Evolutionary conservation across 805 yeast species (phyloP), one percentile per base, ranked within the genome.

Genomic region (Starmerella potacharoeniae): DNA sequence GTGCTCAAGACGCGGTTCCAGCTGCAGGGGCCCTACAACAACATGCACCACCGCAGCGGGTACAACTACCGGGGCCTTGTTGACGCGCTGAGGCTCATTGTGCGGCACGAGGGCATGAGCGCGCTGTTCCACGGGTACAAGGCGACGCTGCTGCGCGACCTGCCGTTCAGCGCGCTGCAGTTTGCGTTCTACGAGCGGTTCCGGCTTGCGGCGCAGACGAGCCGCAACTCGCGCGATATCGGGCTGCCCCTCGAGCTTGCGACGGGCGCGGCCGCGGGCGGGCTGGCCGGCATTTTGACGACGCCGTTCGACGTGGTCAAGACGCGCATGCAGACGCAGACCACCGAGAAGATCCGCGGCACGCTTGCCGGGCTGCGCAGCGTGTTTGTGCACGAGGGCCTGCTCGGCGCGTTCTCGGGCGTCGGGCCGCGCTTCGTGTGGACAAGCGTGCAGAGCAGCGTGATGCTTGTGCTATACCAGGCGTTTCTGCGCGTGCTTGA

Each of bases 261-360:
- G 13, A 89, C 96, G 0, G 99, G 99, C 54, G 97, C 96, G 0
- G 82, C 87, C 0, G 97, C 98, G 2, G 97, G 97, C 61, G 96
- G 96, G 0, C 70, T 89, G 31, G 95, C 96, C 0, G 97, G 97
- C 1, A 76, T 80, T 0, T 65, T 90, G 22, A 90, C 97, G 0
- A 90, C 97, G 0, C 97, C 97, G 0, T 70, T 87, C 60, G 97
- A 90, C 65, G 97, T 90, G 36, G 81, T 90, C 43, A 90, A 90
- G 69, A 90, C 97, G 1, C 76, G 97, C 64, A 80, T 89, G 49
- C 99, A 93, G 71, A 93, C 98, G 0, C 93, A 90, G 64, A 80
- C 66, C 2, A 60, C 56, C 29, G 60, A 57, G 7, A 52, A 60
- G 30, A 72, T 78, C 35, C 69, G 69, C 33, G 78, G 85, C 3